Evolutionary conservation across 2,329 filamentous ascomycete species (phyloP).

Genomic region (Hypoxylon sp.): DNA sequence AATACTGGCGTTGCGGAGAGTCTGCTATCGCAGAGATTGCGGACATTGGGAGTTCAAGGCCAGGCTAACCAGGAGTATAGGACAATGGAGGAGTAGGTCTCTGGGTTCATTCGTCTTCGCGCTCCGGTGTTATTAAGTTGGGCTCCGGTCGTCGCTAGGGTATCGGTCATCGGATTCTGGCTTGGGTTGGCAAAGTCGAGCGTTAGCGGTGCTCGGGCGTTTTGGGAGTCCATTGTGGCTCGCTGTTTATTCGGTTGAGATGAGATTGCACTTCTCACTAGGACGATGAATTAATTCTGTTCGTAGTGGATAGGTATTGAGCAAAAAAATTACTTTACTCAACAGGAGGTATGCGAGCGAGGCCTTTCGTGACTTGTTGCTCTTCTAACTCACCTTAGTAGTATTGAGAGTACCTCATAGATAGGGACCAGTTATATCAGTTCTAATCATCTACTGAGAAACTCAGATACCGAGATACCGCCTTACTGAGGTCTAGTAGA

Average conservation of each 20-base stretch:
- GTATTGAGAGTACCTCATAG: too few relatives aligned
- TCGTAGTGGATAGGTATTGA: conserved; percentile 6
- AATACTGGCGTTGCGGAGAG: conserved; percentile 68
- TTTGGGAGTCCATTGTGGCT: conserved; percentile 7
- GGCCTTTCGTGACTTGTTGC: too few relatives aligned
- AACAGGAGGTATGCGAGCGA: too few relatives aligned
- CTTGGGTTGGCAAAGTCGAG: conserved; percentile 9
- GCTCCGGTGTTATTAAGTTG: conserved; percentile 15
- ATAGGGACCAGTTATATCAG: too few relatives aligned
- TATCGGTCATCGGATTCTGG: conserved; percentile 14
- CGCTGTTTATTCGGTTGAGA: conserved; percentile 10
- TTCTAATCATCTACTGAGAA: too few relatives aligned
- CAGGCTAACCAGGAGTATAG: conserved; percentile 25
- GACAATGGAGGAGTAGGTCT: conserved; percentile 34
- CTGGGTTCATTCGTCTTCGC: conserved; percentile 3
- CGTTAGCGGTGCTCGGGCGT: conserved; percentile 6
- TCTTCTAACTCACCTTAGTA: too few relatives aligned
- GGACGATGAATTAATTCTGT: not conserved
- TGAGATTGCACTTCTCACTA: conserved; percentile 1
- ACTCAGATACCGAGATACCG: too few relatives aligned
- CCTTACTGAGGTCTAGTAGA: too few relatives aligned
- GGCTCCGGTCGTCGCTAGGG: not conserved
- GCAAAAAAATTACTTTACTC: too few relatives aligned
- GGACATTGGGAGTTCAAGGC: conserved; percentile 67
- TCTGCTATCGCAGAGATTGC: conserved; percentile 76